Conservation (phyloP, 768 basidiomycete genomes). For the Daedaleopsis sinensis region DNA sequence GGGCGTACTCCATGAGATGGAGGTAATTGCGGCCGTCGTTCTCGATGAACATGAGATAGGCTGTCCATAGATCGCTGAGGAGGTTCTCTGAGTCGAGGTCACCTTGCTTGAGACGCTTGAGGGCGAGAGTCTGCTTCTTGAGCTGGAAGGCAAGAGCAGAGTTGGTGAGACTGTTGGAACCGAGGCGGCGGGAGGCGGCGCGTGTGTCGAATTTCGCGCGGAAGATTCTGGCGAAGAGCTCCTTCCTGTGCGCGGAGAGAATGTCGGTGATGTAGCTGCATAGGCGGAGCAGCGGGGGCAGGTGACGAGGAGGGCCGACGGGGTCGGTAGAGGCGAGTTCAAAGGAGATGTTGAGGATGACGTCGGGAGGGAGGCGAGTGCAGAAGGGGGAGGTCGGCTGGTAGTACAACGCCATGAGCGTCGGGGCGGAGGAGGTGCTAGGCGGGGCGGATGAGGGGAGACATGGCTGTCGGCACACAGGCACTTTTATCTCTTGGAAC, state of each 20-base stretch:
- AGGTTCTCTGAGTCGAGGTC: constrained; percentile 32
- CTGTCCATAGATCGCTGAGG: constrained; percentile 47
- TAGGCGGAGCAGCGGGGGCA: constrained; percentile 53
- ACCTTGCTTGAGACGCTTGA: constrained; percentile 34
- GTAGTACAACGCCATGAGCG: constrained; percentile 15
- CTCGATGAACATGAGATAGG: constrained; percentile 61
- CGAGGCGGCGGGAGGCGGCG: constrained; percentile 56
- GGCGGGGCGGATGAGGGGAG: constrained; percentile 12
- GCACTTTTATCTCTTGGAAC: constrained; percentile 12
- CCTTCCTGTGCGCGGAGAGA: constrained; percentile 37
- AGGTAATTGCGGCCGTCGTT: constrained; percentile 67
- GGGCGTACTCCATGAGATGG: constrained; percentile 54
- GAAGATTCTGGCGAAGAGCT: constrained; percentile 59
- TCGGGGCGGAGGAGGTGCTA: constrained; percentile 1
- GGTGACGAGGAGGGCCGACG: constrained; percentile 48
- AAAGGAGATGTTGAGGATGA: constrained; percentile 55
- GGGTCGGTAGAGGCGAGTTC: constrained; percentile 43
- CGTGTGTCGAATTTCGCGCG: constrained; percentile 55
- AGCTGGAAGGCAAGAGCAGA: constrained; percentile 42
- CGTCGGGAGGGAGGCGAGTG: constrained; percentile 42
- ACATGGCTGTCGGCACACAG: constrained; percentile 7
- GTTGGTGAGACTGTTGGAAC: constrained; percentile 40
- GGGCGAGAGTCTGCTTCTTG: constrained; percentile 37
- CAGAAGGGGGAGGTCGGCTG: constrained; percentile 26
- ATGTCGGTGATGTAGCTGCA: constrained; percentile 41